phyloP scores from a whole-genome alignment of 1,139 yeast genomes.

The Lodderomyces margitis region DNA sequence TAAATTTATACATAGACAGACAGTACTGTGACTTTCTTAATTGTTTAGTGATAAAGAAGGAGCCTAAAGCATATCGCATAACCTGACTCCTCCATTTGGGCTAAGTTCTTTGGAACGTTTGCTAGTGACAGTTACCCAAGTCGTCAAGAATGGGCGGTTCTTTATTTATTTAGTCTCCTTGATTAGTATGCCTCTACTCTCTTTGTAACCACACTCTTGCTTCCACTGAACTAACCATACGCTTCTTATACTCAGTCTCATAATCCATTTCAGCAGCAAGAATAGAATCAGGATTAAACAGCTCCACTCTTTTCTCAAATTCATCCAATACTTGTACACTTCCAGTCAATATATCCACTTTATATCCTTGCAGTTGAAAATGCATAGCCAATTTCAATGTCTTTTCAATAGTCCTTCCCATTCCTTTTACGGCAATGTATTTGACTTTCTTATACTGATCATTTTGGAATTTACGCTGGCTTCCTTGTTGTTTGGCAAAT shows the following conservation, averaged over 20 bases:
- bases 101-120: too few species aligned
- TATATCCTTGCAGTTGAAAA: conserved; percentile 44
- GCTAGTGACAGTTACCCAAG: too few species aligned
- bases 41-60: too few species aligned
- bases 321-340: conserved; percentile 66
- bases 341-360: conserved; percentile 55
- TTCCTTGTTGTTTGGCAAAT: conserved; percentile 25
- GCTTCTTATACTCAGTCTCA: conserved; percentile 37
- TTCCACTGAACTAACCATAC: conserved; percentile 62
- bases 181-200: too few species aligned
- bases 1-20: too few species aligned
- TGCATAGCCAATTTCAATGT: conserved; percentile 52
- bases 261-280: conserved; percentile 12
- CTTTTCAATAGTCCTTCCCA: conserved; percentile 65
- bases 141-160: too few species aligned
- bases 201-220: conserved; percentile 45
- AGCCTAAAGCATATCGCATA: too few species aligned
- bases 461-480: conserved; percentile 26
- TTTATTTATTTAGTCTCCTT: too few species aligned
- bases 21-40: too few species aligned
- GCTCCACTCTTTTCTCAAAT: conserved; percentile 35
- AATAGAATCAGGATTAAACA: conserved; percentile 25
- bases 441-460: conserved; percentile 39
- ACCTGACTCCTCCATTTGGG: too few species aligned
- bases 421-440: conserved; percentile 57